Conservation (phyloP, 2,329 filamentous ascomycete genomes). For the Lachnellula hyalina region DNA sequence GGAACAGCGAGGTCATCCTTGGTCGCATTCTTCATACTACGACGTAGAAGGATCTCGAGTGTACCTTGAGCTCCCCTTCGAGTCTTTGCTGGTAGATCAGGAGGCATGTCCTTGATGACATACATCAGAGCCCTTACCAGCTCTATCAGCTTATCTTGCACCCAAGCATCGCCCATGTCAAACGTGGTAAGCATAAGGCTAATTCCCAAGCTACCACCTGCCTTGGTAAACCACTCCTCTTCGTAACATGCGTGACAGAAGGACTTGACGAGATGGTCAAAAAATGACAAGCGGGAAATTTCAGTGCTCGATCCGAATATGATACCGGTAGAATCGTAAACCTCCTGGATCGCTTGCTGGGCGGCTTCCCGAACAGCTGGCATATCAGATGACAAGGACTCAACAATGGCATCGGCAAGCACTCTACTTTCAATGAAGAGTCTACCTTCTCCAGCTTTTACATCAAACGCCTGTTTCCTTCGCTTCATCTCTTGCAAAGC, state of each 20-base stretch:
- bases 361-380: conserved; percentile 75
- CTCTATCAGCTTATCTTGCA: conserved; percentile 76
- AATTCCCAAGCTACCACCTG: conserved; percentile 86
- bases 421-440: conserved; percentile 82
- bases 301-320: conserved; percentile 73
- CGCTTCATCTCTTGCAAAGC: conserved; percentile 79
- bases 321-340: conserved; percentile 68
- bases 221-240: conserved; percentile 98
- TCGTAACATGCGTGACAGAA: conserved; percentile 96
- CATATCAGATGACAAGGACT: conserved; percentile 83
- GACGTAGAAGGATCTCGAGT: conserved; percentile 69
- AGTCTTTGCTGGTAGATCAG: conserved; percentile 87
- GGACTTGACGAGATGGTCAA: conserved; percentile 71
- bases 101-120: conserved; percentile 96
- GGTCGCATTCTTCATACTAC: conserved; percentile 72
- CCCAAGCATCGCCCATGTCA: conserved; percentile 78
- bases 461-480: conserved; percentile 72
- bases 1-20: conserved; percentile 65
- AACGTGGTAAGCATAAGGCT: conserved; percentile 80
- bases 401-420: conserved; percentile 82
- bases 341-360: conserved; percentile 68
- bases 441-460: conserved; percentile 78
- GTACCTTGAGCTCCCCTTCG: conserved; percentile 77
- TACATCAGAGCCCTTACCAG: conserved; percentile 90
- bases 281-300: conserved; percentile 75